phyloP scores from a whole-genome alignment of 208 protist species.

The Acanthamoeba castellanii region DNA sequence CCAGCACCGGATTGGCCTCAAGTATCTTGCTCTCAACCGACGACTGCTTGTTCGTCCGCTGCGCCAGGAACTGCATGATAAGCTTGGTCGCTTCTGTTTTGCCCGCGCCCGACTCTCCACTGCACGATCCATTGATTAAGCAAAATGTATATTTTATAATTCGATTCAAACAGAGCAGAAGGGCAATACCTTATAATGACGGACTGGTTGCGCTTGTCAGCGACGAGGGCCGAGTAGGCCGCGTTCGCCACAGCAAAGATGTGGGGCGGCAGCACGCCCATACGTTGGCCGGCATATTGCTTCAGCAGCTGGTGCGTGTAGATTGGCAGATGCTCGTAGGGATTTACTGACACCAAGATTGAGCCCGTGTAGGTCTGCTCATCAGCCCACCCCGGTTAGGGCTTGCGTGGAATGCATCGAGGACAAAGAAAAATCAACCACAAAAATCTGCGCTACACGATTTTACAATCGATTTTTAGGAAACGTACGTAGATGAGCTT shows the following conservation, averaged over 20 bases:
- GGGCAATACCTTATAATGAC: slow-evolving; percentile 79
- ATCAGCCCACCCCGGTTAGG: background rate
- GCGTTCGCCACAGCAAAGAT: slow-evolving; percentile 83
- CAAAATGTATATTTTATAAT: too few species aligned
- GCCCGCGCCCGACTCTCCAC: slow-evolving; percentile 88
- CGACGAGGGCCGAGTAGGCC: slow-evolving; percentile 81
- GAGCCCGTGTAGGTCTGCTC: slow-evolving; percentile 81
- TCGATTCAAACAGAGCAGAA: background rate
- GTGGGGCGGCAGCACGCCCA: slow-evolving; percentile 80
- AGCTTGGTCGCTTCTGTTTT: slow-evolving; percentile 91
- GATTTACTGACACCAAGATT: slow-evolving; percentile 58
- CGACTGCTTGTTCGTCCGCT: background rate
- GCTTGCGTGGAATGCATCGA: background rate
- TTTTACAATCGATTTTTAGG: background rate
- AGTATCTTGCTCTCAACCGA: slow-evolving; percentile 83
- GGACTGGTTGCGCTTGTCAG: slow-evolving; percentile 81
- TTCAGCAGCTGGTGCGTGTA: slow-evolving; percentile 83
- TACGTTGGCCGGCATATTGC: slow-evolving; percentile 76
- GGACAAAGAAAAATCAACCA: background rate
- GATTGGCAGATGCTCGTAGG: slow-evolving; percentile 77
- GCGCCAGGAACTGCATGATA: slow-evolving; percentile 88
- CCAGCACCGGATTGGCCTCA: slow-evolving; percentile 85
- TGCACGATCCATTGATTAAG: background rate
- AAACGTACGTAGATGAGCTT: slow-evolving; percentile 64
- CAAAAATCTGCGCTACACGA: background rate